These are phyloP conservation scores for Eimeria sp. DNA, from an alignment of 169 alveolate species.

Conservation along the genomic window DNA sequence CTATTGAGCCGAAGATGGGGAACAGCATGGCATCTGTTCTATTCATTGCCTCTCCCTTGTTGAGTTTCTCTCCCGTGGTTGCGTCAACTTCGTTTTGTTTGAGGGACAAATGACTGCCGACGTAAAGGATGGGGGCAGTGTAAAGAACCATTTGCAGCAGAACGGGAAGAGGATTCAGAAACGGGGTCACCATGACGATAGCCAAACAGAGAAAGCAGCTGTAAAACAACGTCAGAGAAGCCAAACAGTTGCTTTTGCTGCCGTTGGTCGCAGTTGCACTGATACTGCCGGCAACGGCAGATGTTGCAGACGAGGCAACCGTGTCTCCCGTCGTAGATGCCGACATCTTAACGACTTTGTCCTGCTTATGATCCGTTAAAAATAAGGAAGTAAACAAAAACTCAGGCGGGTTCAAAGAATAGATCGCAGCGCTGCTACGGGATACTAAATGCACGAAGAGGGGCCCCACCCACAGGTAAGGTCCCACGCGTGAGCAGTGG, in stretches of 20 bases:
- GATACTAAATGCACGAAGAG: no score
- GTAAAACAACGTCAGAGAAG: slow-evolving; percentile 50
- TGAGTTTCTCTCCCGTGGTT: slow-evolving; percentile 87
- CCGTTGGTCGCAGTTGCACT: not conserved
- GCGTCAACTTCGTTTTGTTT: slow-evolving; percentile 82
- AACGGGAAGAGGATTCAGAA: slow-evolving; percentile 80
- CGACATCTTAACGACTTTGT: not conserved
- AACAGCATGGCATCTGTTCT: slow-evolving; percentile 91
- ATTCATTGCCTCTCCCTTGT: slow-evolving; percentile 90
- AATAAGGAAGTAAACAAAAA: not conserved
- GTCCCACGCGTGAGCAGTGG: no score
- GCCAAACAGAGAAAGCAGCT: slow-evolving; percentile 52
- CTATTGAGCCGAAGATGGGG: slow-evolving; percentile 94
- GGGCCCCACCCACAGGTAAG: no score
- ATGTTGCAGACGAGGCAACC: slow-evolving; percentile 4
- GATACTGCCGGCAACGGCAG: slow-evolving; percentile 38
- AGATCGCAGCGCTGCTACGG: no score
- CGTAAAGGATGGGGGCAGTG: slow-evolving; percentile 86
- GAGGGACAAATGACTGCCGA: slow-evolving; percentile 87
- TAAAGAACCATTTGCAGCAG: slow-evolving; percentile 86
- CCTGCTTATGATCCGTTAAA: not conserved
- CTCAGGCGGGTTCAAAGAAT: not conserved
- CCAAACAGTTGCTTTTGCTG: slow-evolving; percentile 18
- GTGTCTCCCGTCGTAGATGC: slow-evolving; percentile 41
- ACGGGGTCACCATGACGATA: slow-evolving; percentile 41